Conservation (phyloP, 495 filamentous ascomycete genomes). For the Acidiella bohemica region DNA sequence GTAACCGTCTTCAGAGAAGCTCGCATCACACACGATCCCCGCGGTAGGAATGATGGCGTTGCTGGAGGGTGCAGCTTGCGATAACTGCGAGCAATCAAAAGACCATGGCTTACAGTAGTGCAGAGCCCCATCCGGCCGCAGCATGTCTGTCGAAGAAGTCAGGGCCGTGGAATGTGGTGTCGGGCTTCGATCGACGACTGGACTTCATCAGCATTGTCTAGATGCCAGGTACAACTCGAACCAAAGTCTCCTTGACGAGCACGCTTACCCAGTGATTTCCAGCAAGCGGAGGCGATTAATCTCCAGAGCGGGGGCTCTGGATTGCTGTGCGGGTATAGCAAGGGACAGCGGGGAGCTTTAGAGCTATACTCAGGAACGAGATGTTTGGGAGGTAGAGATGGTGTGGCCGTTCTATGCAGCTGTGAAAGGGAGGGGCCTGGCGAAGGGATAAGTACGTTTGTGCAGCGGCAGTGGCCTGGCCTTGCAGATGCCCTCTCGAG, state of each 20-base stretch:
- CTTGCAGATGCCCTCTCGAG: too few relatives aligned
- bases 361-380: constrained; percentile 12
- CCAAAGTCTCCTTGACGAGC: constrained; percentile 5
- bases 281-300: constrained; percentile 16
- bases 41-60: too few relatives aligned
- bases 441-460: constrained; percentile 13
- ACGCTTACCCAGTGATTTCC: neutral
- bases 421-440: constrained; percentile 5
- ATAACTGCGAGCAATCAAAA: too few relatives aligned
- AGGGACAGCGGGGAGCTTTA: constrained; percentile 11
- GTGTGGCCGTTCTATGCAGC: constrained; percentile 8
- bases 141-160: constrained; percentile 6
- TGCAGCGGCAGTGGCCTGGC: too few relatives aligned
- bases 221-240: constrained; percentile 21
- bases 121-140: too few relatives aligned
- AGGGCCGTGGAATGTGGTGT: constrained; percentile 12
- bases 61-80: too few relatives aligned
- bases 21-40: too few relatives aligned
- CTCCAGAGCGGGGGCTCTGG: constrained; percentile 10
- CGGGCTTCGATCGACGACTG: constrained; percentile 10
- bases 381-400: neutral
- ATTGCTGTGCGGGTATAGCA: constrained; percentile 12
- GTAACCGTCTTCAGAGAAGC: too few relatives aligned
- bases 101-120: constrained; percentile 18
- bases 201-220: constrained; percentile 8